A percentile compares a stretch with the other conserved stretches of the same genome.
phyloP scores from a whole-genome alignment of 208 protist species.

The Leishmania mexicana region DNA sequence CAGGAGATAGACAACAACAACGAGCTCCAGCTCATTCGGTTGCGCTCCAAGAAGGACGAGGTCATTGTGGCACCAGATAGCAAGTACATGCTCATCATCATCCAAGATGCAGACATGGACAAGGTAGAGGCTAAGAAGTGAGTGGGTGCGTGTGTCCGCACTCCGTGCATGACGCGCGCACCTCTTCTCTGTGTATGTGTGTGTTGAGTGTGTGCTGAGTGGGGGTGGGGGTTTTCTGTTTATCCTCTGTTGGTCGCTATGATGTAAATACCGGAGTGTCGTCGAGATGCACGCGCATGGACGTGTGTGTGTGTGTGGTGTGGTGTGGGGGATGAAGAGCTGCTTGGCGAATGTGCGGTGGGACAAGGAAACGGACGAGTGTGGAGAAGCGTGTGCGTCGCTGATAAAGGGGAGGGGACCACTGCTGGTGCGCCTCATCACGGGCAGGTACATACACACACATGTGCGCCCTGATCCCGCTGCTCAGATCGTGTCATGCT shows the following conservation, averaged over 20 bases:
- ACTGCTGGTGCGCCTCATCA: background rate
- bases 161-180: background rate
- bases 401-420: background rate
- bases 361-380: background rate
- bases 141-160: background rate
- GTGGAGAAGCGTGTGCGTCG: background rate
- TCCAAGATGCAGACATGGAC: constrained; percentile 74
- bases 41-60: constrained; percentile 96
- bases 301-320: constrained; percentile 1
- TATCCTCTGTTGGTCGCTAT: background rate
- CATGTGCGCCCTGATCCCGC: background rate
- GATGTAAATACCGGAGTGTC: background rate
- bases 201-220: background rate
- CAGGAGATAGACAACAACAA: constrained; percentile 95
- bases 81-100: constrained; percentile 92
- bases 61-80: constrained; percentile 96
- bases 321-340: constrained; percentile 1
- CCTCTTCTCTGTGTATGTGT: background rate
- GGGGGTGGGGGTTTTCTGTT: background rate
- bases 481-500: background rate
- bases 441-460: background rate
- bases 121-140: constrained; percentile 29
- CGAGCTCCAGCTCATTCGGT: constrained; percentile 95
- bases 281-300: background rate
- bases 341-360: background rate